phyloP scores from a whole-genome alignment of 1,284 basidiomycete species.

The Cutaneotrichosporon cyanovorans region DNA sequence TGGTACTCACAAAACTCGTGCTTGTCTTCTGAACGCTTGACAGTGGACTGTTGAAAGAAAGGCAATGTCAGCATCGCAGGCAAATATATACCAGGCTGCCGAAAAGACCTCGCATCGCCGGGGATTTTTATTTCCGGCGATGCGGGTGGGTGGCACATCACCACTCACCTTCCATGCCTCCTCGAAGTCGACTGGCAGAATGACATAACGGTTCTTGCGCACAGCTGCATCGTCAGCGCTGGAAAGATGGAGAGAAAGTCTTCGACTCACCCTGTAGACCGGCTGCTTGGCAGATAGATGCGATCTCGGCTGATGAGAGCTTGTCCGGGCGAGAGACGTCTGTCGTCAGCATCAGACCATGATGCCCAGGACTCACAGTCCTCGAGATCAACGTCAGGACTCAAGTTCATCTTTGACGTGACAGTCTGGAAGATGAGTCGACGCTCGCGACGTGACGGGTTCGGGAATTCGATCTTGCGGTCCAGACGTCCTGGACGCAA shows the following conservation, averaged over 20 bases:
- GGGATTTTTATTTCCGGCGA: conserved; percentile 11
- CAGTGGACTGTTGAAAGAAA: conserved; percentile 61
- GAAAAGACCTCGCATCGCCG: conserved; percentile 15
- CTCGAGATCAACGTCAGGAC: conserved; percentile 95
- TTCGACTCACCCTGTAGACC: conserved; percentile 74
- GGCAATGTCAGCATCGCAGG: conserved; percentile 6
- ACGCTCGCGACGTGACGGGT: conserved; percentile 88
- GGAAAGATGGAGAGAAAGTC: background rate
- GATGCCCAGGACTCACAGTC: conserved; percentile 62
- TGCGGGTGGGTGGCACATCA: conserved; percentile 9
- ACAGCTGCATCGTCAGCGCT: conserved; percentile 57
- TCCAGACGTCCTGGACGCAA: conserved; percentile 96
- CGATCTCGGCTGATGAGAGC: conserved; percentile 90
- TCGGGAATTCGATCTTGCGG: conserved; percentile 97
- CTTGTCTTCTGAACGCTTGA: conserved; percentile 88
- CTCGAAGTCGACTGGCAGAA: conserved; percentile 95
- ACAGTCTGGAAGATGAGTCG: conserved; percentile 98
- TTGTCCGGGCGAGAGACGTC: conserved; percentile 95
- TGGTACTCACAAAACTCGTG: conserved; percentile 86
- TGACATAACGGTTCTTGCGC: conserved; percentile 94
- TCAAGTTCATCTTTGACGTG: conserved; percentile 94
- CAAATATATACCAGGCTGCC: conserved; percentile 41
- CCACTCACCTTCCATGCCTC: conserved; percentile 91
- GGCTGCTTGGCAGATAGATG: conserved; percentile 92
- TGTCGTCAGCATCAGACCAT: conserved; percentile 38